Evolutionary conservation across 192 early-diverging fungal species (phyloP), one percentile per base, ranked within the genome.

Genomic region (Oehlia diaphana): DNA sequence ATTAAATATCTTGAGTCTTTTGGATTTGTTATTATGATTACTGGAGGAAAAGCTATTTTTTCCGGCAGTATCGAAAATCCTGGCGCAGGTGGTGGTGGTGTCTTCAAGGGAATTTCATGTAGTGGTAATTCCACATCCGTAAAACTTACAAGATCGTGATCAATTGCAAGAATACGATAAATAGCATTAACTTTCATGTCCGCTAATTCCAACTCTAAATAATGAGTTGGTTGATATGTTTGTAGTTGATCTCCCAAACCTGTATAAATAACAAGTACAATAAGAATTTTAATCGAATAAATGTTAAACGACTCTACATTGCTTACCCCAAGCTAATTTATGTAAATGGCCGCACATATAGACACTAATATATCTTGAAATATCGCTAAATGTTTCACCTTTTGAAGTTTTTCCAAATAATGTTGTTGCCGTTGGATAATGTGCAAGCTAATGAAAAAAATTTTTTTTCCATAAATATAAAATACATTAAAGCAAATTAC

Each of bases 281-380:
- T 16, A 61, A 63, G 44, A 47, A 47, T 12, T 74, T 35, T 6
- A 0, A 13, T 35, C 28, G n/a, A 19, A 23, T 61, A 58, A 61
- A 44, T 23, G 28, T 9, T 14, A 44, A 39, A 42, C 9, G 0
- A 44, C 13, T 21, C 9, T 2, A 69, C 6, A 37, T 31, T 42
- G 2, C 79, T 44, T 83, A 82, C 90, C 92, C 66, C 81, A 82
- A 26, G 86, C 87, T 35, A 97, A 85, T 74, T 89, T 88, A 81
- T 98, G 96, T 74, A 98, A 79, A 77, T 98, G 96, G 2, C 96
- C 96, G 63, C 92, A 95, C 81, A 96, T 86, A 73, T 93, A 95
- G 9, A 95, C 84, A 75, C 93, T 94, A 58, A 94, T 89, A 53
- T 86, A 77, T 9, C 79, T 80, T 2, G 90, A 84, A 28, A 96